Evolutionary conservation across 1,139 yeast genomes (phyloP).

Genomic region (Pichia norvegensis): DNA sequence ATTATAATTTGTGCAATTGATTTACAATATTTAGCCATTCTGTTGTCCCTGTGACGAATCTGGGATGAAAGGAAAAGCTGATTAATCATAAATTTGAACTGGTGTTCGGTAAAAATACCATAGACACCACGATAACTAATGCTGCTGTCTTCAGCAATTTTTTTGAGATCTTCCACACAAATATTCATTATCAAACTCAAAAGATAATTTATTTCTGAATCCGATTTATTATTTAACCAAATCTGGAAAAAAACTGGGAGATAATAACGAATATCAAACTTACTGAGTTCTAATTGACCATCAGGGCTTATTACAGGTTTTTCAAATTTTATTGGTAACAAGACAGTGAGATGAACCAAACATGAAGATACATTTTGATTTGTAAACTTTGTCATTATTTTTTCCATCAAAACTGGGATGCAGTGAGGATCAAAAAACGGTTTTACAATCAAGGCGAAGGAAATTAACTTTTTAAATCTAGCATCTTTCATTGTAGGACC

Average conservation of each 20-base stretch:
- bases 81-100: slow-evolving; percentile 52
- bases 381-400: slow-evolving; percentile 39
- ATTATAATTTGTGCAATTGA: slow-evolving; percentile 54
- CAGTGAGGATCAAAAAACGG: slow-evolving; percentile 31
- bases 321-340: slow-evolving; percentile 38
- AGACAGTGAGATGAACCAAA: slow-evolving; percentile 46
- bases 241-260: slow-evolving; percentile 62
- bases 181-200: slow-evolving; percentile 60
- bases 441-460: slow-evolving; percentile 33
- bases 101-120: slow-evolving; percentile 60
- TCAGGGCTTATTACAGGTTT: slow-evolving; percentile 14
- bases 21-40: slow-evolving; percentile 24
- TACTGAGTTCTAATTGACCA: slow-evolving; percentile 26
- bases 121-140: slow-evolving; percentile 32
- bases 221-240: slow-evolving; percentile 60
- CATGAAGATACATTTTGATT: slow-evolving; percentile 52
- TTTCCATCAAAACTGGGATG: slow-evolving; percentile 27
- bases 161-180: slow-evolving; percentile 41
- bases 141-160: slow-evolving; percentile 29
- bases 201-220: slow-evolving; percentile 58
- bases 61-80: slow-evolving; percentile 40
- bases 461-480: slow-evolving; percentile 30
- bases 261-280: slow-evolving; percentile 44
- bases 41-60: slow-evolving; percentile 21
- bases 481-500: slow-evolving; percentile 31